Evolutionary conservation across 768 basidiomycete species (phyloP), one percentile per base, ranked within the genome.

Genomic region (Porpolomopsis calyptriformis): DNA sequence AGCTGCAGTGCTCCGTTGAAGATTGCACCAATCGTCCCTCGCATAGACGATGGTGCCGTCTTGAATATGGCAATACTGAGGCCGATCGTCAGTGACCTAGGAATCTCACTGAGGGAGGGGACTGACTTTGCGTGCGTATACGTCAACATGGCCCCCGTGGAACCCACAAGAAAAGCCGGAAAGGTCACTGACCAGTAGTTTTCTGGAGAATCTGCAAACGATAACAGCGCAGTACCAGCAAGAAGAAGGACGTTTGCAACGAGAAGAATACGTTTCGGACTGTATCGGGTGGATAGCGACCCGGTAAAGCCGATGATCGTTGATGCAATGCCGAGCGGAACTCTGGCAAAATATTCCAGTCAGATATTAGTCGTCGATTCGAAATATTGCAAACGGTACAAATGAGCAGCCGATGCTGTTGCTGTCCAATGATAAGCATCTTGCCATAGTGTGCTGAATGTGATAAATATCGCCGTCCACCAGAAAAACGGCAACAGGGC

Each of bases 21-120:
- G 33, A 79, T 70, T 12, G 77, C 77, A 16, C 73, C 73, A 12
- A 76, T 67, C 4, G 70, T 72, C 33, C 77, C 77, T 3, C 74
- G 65, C 54, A 73, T 69, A n/a, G 64, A 62, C 6, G 70, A 48
- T 4, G 75, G 75, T 4, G 66, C 68, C 29, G 66, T 66, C 48
- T 64, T 67, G 58, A 78, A 69, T 33, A 77, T 65, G 11, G 73
- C 72, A 38, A 78, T 71, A 52, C 72, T 77, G 43, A 43, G n/a
- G 11, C 29, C 19, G 12, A 26, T 23, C 19, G 41, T 2, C 11
- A 27, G 16, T 9, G n/a, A n/a, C n/a, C n/a, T n/a, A 20, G 4
- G 16, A 16, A 35, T 34, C 2, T 34, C 27, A 19, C 20, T 16
- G 1, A 22, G 23, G 11, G 14, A 14, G 40, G 18, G 23, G 10